Conservation (phyloP, 2,329 filamentous ascomycete species). For the Epichloe elymi region DNA sequence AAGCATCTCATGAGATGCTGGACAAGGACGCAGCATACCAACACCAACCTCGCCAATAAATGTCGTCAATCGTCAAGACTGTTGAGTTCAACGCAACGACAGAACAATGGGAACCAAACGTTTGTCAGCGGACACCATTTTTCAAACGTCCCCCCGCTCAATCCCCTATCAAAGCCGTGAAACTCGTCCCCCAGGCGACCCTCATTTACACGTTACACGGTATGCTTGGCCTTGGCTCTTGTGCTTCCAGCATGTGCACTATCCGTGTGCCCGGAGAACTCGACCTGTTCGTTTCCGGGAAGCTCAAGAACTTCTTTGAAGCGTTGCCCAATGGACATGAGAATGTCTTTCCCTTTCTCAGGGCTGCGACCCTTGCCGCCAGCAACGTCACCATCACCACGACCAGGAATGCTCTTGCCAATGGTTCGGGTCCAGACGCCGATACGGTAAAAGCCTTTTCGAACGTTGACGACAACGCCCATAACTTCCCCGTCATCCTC, state of each 20-base stretch:
- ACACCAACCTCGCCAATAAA: neutral
- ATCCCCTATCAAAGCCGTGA: neutral
- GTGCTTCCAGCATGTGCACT: slow-evolving; percentile 87
- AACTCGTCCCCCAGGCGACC: neutral
- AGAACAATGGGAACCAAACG: neutral
- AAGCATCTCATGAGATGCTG: neutral
- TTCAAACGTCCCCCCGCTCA: slow-evolving; percentile 11
- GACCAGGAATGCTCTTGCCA: slow-evolving; percentile 67
- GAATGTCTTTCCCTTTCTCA: slow-evolving; percentile 75
- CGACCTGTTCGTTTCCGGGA: slow-evolving; percentile 61
- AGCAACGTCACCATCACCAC: slow-evolving; percentile 58
- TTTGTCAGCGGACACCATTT: slow-evolving; percentile 11
- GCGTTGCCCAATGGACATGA: slow-evolving; percentile 70
- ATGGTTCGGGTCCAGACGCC: slow-evolving; percentile 95
- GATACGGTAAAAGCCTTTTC: slow-evolving; percentile 95
- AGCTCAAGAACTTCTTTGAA: slow-evolving; percentile 91
- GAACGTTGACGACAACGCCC: slow-evolving; percentile 98
- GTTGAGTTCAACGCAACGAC: neutral
- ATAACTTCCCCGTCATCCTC: slow-evolving; percentile 97
- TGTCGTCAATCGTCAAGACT: slow-evolving; percentile 1
- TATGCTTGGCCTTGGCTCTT: slow-evolving; percentile 88
- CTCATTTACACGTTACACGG: slow-evolving; percentile 61
- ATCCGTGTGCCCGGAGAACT: slow-evolving; percentile 96
- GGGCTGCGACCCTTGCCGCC: slow-evolving; percentile 63
- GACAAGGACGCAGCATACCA: neutral